These are phyloP conservation scores for Protomyces gravidus DNA, from an alignment of 1,139 yeast species.

Conservation along the genomic window DNA sequence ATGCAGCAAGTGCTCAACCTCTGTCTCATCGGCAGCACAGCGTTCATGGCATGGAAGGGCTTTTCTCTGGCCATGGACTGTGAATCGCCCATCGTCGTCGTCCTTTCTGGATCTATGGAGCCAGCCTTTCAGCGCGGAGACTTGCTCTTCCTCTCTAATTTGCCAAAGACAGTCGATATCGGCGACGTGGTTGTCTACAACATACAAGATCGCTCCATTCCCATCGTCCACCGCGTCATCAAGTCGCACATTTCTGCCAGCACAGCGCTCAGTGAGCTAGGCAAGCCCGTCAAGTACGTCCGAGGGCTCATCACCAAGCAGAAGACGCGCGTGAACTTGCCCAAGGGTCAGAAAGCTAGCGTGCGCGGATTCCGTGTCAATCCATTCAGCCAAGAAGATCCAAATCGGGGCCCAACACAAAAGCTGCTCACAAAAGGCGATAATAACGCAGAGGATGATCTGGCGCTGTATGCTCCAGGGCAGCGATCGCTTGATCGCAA, in stretches of 20 bases:
- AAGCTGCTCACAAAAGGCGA: slow-evolving; percentile 89
- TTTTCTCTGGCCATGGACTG: slow-evolving; percentile 73
- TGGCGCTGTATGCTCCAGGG: slow-evolving; percentile 72
- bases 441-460: slow-evolving; percentile 87
- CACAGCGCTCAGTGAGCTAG: slow-evolving; percentile 34
- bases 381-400: slow-evolving; percentile 34
- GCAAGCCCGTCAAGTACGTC: slow-evolving; percentile 7
- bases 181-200: slow-evolving; percentile 99
- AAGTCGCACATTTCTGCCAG: slow-evolving; percentile 57
- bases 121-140: slow-evolving; percentile 99
- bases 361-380: slow-evolving; percentile 10
- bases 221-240: slow-evolving; percentile 91
- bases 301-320: not conserved
- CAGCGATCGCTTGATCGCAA: slow-evolving; percentile 73
- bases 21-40: slow-evolving; percentile 50
- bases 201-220: slow-evolving; percentile 71
- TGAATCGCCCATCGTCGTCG: slow-evolving; percentile 93
- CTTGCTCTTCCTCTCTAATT: slow-evolving; percentile 82
- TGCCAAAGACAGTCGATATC: slow-evolving; percentile 61
- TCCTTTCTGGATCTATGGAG: slow-evolving; percentile 96
- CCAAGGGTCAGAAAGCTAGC: not conserved
- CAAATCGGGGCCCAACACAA: slow-evolving; percentile 23
- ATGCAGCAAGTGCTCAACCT: slow-evolving; percentile 28
- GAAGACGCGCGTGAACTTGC: not conserved
- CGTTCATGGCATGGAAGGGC: slow-evolving; percentile 89